Evolutionary conservation across 2,329 filamentous ascomycete species (phyloP).

Genomic region (Aspergillus floridensis): DNA sequence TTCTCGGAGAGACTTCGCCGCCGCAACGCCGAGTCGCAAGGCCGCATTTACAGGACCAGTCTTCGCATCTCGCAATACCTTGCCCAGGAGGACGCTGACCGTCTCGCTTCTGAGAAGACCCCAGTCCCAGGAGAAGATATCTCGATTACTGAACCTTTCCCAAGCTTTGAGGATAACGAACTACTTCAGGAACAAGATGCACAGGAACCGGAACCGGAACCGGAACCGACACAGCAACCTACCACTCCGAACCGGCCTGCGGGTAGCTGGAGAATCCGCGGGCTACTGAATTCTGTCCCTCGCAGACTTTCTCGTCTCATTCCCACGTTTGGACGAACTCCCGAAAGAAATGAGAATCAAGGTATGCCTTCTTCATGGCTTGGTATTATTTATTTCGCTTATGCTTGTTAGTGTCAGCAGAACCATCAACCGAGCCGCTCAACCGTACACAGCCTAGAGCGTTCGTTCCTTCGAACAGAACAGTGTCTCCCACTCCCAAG

Average conservation of each 20-base stretch:
- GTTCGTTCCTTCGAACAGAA: constrained; percentile 6
- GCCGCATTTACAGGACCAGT: constrained; percentile 34
- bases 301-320: constrained; percentile 28
- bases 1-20: constrained; percentile 32
- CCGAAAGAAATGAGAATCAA: constrained; percentile 13
- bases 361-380: constrained; percentile 11
- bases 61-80: constrained; percentile 34
- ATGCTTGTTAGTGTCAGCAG: constrained; percentile 10
- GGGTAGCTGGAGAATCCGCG: constrained; percentile 29
- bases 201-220: constrained; percentile 1
- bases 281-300: constrained; percentile 31
- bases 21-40: constrained; percentile 29
- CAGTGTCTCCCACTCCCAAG: constrained; percentile 13
- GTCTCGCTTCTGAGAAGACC: constrained; percentile 14
- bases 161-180: background rate
- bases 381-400: constrained; percentile 2
- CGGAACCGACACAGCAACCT: constrained; percentile 8
- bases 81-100: constrained; percentile 31
- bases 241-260: constrained; percentile 24
- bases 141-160: background rate
- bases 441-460: constrained; percentile 10
- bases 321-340: constrained; percentile 19
- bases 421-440: constrained; percentile 21
- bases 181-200: background rate
- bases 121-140: background rate